Evolutionary conservation across 768 basidiomycete species (phyloP).

Genomic region (Phlebiopsis flavidoalba): DNA sequence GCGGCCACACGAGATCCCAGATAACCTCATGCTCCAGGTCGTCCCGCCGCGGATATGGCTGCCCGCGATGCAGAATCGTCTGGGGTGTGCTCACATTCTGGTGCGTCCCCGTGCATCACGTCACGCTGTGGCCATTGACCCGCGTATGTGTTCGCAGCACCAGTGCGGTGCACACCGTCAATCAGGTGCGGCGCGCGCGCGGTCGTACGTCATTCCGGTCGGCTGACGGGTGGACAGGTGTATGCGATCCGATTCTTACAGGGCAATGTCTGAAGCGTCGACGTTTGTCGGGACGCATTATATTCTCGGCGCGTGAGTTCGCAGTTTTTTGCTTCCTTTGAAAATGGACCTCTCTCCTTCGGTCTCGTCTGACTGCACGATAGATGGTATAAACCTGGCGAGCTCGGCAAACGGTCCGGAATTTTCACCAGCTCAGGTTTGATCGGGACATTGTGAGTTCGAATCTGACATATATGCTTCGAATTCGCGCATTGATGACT

Average conservation of each 20-base stretch:
- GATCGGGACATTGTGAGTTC: slow-evolving; percentile 51
- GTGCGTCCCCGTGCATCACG: slow-evolving; percentile 25
- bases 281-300: slow-evolving; percentile 76
- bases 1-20: slow-evolving; percentile 24
- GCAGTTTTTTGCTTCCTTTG: background rate
- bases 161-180: slow-evolving; percentile 47
- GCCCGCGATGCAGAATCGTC: slow-evolving; percentile 55
- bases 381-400: slow-evolving; percentile 68
- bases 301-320: slow-evolving; percentile 61
- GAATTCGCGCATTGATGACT: background rate
- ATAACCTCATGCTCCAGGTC: slow-evolving; percentile 63
- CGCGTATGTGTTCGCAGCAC: slow-evolving; percentile 38
- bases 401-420: slow-evolving; percentile 67
- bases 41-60: slow-evolving; percentile 63
- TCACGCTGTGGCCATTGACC: background rate
- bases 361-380: background rate
- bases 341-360: background rate
- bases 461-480: background rate
- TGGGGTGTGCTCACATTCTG: slow-evolving; percentile 67
- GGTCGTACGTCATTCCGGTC: no score
- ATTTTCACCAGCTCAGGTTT: slow-evolving; percentile 66
- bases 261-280: slow-evolving; percentile 66
- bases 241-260: slow-evolving; percentile 71
- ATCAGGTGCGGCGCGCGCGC: slow-evolving; percentile 37
- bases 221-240: slow-evolving; percentile 32